These are phyloP conservation scores for Phytophthora cajani DNA, from an alignment of 352 stramenopile species.

Conservation along the genomic window DNA sequence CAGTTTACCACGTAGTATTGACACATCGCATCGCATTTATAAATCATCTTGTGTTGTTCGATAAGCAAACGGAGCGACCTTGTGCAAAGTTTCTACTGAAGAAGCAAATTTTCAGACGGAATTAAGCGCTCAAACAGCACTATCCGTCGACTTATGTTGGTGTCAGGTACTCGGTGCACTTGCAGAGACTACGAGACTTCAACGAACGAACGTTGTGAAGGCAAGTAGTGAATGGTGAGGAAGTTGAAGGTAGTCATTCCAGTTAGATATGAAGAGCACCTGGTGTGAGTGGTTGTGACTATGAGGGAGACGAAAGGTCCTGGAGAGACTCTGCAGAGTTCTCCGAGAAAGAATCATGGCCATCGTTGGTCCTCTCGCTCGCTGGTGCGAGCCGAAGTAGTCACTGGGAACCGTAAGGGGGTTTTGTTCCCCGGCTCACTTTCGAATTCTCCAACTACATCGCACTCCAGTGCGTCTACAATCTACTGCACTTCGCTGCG, in stretches of 20 bases:
- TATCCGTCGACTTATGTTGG: constrained; percentile 37
- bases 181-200: constrained; percentile 67
- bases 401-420: neutral
- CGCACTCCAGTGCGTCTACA: neutral
- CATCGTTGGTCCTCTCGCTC: neutral
- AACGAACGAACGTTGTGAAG: no score
- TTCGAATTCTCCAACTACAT: neutral
- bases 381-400: neutral
- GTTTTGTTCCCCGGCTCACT: neutral
- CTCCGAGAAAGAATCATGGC: neutral
- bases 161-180: constrained; percentile 80
- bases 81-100: neutral
- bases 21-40: neutral
- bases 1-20: neutral
- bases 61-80: neutral
- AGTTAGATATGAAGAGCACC: neutral
- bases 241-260: neutral
- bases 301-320: neutral
- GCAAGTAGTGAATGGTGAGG: no score
- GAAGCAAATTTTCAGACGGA: neutral
- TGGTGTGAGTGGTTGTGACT: neutral
- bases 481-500: neutral
- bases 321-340: neutral
- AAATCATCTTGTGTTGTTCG: neutral
- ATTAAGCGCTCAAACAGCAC: neutral